Evolutionary conservation across 257 asterid species (phyloP).

Genomic region (Solanum tarapatanum): DNA sequence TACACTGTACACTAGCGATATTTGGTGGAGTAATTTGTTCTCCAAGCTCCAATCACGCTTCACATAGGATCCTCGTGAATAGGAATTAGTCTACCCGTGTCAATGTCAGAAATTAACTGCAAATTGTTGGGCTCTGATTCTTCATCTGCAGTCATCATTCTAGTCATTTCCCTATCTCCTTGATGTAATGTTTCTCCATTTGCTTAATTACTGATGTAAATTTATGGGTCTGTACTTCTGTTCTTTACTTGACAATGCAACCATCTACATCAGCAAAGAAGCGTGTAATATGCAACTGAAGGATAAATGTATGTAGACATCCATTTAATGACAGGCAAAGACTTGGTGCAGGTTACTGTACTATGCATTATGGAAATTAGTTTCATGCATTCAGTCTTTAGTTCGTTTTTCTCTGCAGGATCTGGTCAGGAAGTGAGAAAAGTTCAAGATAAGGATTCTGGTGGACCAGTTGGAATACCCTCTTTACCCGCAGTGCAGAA

Average conservation of each 20-base stretch:
- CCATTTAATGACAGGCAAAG: not conserved
- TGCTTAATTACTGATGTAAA: not conserved
- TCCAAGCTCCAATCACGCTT: not conserved
- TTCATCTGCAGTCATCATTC: not conserved
- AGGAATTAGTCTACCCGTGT: not conserved
- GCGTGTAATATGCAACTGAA: not conserved
- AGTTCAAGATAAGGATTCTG: slow-evolving; percentile 43
- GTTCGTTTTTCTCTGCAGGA: slow-evolving; percentile 18
- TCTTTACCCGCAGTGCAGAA: slow-evolving; percentile 38
- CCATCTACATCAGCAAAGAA: not conserved
- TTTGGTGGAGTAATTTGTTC: not conserved
- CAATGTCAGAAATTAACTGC: not conserved
- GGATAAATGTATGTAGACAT: not conserved
- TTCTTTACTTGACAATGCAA: not conserved
- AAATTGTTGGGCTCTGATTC: not conserved
- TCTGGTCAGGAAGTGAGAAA: slow-evolving; percentile 34
- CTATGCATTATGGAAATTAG: not conserved
- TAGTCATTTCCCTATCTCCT: not conserved
- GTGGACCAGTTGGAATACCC: slow-evolving; percentile 39
- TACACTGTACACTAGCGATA: not conserved
- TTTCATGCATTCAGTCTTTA: not conserved
- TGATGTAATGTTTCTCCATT: not conserved
- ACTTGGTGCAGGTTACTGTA: not conserved
- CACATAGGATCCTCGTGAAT: not conserved
- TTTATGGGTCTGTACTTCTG: not conserved